Evolutionary conservation across 2,329 filamentous ascomycete genomes (phyloP), one percentile per base, ranked within the genome.

Genomic region (Hirsutella rhossiliensis): DNA sequence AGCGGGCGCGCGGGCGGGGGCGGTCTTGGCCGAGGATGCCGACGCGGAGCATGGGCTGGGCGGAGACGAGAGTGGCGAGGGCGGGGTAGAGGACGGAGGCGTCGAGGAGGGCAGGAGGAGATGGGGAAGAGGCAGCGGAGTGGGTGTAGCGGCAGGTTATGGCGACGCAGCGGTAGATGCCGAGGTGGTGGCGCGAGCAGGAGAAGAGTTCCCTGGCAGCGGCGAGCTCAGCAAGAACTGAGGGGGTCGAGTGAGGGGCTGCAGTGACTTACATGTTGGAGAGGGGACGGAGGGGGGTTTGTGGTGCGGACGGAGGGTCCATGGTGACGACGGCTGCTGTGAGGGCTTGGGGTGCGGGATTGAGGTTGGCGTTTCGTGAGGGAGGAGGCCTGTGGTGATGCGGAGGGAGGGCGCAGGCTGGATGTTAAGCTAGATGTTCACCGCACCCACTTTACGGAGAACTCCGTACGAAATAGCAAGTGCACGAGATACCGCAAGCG

Each of bases 41-140:
- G 29, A 71, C 66, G 13, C 68, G 64, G 38, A 78, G 61, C 46
- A 67, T 63, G 3, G 68, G 63, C 43, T 75, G 67, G n/a, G 56
- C 56, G 13, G 60, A 51, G 13, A 74, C 53, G 18, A 75, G 54
- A 11, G 55, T 45, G 4, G 56, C 57, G 9, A 75, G 46, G 0
- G 71, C 70, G 6, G 53, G 43, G 23, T 27, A 27, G 3, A 27
- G 3, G 42, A 38, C 44, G 18, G 36, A 37, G 45, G 51, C 19
- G 31, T 47, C 36, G 29, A 47, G 40, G 5, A 37, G 32, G 66
- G n/a, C 56, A 56, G 13, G 60, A 13, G 60, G 74, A 52, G 17
- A 75, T 55, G 11, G 55, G 46, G 4, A 56, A 56, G 8, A 75
- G 12, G 40, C 15, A 5, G 31, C 36, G 3, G 40, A 52, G 39